phyloP scores from a whole-genome alignment of 495 filamentous ascomycete species.

The Penicillium silybi region DNA sequence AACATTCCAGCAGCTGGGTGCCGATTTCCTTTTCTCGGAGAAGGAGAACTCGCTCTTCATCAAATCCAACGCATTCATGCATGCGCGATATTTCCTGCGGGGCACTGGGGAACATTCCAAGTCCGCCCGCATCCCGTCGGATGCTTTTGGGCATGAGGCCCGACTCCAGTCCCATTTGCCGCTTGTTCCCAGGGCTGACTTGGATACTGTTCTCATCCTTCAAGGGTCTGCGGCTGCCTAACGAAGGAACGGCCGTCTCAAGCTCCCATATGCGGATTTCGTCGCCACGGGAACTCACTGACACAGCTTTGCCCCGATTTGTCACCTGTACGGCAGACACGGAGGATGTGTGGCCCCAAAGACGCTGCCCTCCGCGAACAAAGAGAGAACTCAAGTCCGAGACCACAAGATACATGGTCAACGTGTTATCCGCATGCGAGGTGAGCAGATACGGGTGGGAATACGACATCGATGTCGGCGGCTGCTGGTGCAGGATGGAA shows the following conservation, averaged over 20 bases:
- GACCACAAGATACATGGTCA: constrained; percentile 80
- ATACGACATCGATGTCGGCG: constrained; percentile 76
- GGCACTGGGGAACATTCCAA: neutral
- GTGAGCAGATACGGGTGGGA: constrained; percentile 88
- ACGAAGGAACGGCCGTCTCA: constrained; percentile 62
- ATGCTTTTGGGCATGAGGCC: neutral
- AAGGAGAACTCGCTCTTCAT: constrained; percentile 89
- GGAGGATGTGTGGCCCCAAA: constrained; percentile 94
- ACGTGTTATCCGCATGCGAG: constrained; percentile 86
- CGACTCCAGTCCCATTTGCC: constrained; percentile 2
- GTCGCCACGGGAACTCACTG: constrained; percentile 73
- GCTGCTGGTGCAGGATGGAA: constrained; percentile 36
- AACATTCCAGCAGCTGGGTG: constrained; percentile 73
- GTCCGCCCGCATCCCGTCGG: neutral
- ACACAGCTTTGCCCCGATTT: constrained; percentile 83
- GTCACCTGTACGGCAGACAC: constrained; percentile 85
- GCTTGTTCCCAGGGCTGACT: constrained; percentile 40
- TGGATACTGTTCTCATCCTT: constrained; percentile 53
- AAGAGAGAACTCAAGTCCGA: constrained; percentile 63
- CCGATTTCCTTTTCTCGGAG: constrained; percentile 66
- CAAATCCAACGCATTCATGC: constrained; percentile 78
- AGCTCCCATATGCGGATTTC: constrained; percentile 95
- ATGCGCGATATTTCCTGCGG: constrained; percentile 16
- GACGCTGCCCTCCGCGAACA: constrained; percentile 68
- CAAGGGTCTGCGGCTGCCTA: constrained; percentile 31